Conservation (phyloP, 371 early-diverging fungal species). For the Nosema muscidifuracis region DNA sequence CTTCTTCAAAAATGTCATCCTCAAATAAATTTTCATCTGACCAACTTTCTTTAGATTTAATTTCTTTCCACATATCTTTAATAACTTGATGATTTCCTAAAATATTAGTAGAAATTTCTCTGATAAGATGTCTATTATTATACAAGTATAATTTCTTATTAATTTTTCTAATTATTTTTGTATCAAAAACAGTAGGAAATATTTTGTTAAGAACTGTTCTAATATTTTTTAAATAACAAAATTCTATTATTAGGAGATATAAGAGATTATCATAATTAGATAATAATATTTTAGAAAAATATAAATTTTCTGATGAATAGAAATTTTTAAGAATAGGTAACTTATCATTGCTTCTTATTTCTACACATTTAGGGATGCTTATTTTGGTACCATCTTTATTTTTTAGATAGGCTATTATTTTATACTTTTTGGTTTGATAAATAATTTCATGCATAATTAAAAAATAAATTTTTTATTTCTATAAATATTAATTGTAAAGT, state of each 20-base stretch:
- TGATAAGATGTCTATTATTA: background rate
- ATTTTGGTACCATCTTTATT: background rate
- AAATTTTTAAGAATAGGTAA: background rate
- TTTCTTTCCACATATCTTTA: background rate
- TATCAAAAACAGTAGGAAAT: slow-evolving; percentile 7
- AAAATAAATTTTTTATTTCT: too few species aligned
- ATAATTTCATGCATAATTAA: background rate
- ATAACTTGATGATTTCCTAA: background rate
- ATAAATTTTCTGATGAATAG: background rate
- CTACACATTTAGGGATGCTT: background rate
- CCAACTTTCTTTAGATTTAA: background rate
- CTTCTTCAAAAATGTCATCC: background rate
- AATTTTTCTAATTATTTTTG: background rate
- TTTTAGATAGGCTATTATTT: background rate
- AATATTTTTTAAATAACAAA: background rate
- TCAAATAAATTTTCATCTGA: background rate
- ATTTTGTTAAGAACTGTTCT: background rate
- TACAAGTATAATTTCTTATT: background rate
- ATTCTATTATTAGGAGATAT: background rate
- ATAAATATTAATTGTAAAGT: too few species aligned
- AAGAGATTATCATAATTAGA: background rate
- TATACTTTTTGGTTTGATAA: background rate
- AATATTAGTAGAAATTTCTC: background rate
- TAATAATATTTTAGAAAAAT: background rate
- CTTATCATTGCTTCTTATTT: background rate